phyloP scores from a whole-genome alignment of 176 grass and related monocot species.

The Elymus sibiricus region DNA sequence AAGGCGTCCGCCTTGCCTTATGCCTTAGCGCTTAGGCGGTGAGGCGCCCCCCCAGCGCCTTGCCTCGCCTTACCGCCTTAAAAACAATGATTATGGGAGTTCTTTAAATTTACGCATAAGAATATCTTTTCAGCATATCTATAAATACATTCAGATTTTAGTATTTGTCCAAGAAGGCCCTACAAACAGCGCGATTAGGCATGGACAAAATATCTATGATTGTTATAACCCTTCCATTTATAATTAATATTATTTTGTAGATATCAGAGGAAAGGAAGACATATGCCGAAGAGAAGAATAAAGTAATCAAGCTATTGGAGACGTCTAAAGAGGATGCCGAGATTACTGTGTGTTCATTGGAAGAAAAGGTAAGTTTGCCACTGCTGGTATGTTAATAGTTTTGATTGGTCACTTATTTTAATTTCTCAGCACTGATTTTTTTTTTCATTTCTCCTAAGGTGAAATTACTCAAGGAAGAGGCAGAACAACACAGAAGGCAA shows the following conservation, averaged over 20 bases:
- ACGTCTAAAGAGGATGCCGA: constrained; percentile 70
- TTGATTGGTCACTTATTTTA: background rate
- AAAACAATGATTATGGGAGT: background rate
- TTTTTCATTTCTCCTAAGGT: constrained; percentile 49
- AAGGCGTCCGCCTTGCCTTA: too few species aligned
- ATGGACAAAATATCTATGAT: background rate
- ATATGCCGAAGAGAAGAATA: constrained; percentile 82
- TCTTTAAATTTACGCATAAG: background rate
- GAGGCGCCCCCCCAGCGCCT: too few species aligned
- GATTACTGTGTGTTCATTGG: constrained; percentile 66
- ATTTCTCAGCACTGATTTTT: background rate
- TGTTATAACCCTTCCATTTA: background rate
- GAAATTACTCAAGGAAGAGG: constrained; percentile 65
- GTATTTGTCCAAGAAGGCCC: background rate
- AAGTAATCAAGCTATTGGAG: constrained; percentile 79
- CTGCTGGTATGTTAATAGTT: constrained; percentile 12
- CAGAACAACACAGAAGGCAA: constrained; percentile 50
- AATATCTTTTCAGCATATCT: background rate
- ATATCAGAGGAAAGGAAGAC: constrained; percentile 59
- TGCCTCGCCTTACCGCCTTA: too few species aligned
- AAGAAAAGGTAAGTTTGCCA: constrained; percentile 54
- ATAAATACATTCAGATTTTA: background rate
- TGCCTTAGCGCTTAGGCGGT: too few species aligned
- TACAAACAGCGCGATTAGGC: background rate
- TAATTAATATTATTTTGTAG: constrained; percentile 30